These are phyloP conservation scores for Gossypium mustelinum DNA, from an alignment of 345 rosid genomes.

Conservation along the genomic window DNA sequence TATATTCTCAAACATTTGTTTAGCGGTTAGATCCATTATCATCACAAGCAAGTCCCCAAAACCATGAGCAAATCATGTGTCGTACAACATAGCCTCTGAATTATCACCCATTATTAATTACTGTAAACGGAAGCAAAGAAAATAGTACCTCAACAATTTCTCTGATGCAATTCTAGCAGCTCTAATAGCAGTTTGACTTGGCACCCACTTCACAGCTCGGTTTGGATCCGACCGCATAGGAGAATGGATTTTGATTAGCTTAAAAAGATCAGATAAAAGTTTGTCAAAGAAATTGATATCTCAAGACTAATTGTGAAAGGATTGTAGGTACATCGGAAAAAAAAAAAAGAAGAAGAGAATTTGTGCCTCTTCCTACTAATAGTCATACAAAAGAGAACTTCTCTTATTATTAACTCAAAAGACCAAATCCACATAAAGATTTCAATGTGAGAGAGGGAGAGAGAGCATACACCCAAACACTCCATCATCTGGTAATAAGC, in stretches of 20 bases:
- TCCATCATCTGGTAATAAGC: slow-evolving; percentile 99
- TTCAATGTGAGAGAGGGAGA: background rate
- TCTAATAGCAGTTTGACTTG: slow-evolving; percentile 50
- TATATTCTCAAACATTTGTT: background rate
- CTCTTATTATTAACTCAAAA: background rate
- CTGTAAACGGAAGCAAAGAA: background rate
- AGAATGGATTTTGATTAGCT: slow-evolving; percentile 96
- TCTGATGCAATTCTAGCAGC: slow-evolving; percentile 84
- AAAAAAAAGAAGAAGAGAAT: background rate
- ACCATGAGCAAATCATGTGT: background rate
- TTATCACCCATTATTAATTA: background rate
- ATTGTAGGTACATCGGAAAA: background rate
- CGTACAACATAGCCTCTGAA: background rate
- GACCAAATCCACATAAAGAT: background rate
- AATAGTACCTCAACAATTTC: slow-evolving; percentile 67
- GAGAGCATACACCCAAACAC: slow-evolving; percentile 79
- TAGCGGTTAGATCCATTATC: background rate
- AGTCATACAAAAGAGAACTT: background rate
- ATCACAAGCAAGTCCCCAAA: background rate
- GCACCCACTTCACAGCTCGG: slow-evolving; percentile 69
- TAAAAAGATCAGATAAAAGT: slow-evolving; percentile 18
- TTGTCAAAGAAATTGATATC: slow-evolving; percentile 15
- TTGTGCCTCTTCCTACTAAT: background rate
- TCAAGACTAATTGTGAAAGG: slow-evolving; percentile 1
- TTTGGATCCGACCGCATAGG: slow-evolving; percentile 81